Evolutionary conservation across 2,329 filamentous ascomycete species (phyloP), one percentile per base, ranked within the genome.

Genomic region (Ophiognomonia clavigignenti-juglandacearum): DNA sequence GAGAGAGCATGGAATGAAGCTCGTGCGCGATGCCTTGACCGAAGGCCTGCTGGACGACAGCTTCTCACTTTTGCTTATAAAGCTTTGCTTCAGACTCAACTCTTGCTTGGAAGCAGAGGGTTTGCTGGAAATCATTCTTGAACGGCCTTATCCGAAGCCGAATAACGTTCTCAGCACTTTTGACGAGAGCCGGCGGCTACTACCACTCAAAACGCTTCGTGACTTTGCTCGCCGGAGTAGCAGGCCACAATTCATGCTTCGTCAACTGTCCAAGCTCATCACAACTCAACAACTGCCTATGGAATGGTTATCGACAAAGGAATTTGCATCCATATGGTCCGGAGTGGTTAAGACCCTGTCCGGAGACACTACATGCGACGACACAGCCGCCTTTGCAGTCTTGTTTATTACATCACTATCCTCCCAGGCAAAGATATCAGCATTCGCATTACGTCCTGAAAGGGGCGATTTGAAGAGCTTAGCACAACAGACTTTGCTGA

Each of bases 1-100:
- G 13, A 65, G 73, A 36, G 67, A 72, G 14, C 73, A 79, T 48
- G 72, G 69, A 7, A 50, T 76, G 14, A 56, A 65, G 24, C 63
- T 73, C 3, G 52, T 78, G 22, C 61, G 57, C 43, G 62, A 67
- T 18, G 73, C 69, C 3, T 68, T 73, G 13, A 42, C 49, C 1
- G 67, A 71, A 18, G 67, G 67, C 1, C 55, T 77, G 8, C 55
- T 77, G 6, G 64, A 68, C 22, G 56, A 64, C 11, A 54, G 60
- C 9, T 71, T 75, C 47, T 61, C 66, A 6, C 59, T 61, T 39
- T 45, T 70, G 5, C 55, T 78, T 6, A 57, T 74, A 24, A 61
- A 65, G 16, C 60, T 76, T 13, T 76, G 71, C 45, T 56, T 62
- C 4, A 56, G 63, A 24, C 57, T 58, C 19, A 58, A 59, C 8